phyloP scores from a whole-genome alignment of 805 yeast genomes.

The Saccharomycopsis fibuligera region DNA sequence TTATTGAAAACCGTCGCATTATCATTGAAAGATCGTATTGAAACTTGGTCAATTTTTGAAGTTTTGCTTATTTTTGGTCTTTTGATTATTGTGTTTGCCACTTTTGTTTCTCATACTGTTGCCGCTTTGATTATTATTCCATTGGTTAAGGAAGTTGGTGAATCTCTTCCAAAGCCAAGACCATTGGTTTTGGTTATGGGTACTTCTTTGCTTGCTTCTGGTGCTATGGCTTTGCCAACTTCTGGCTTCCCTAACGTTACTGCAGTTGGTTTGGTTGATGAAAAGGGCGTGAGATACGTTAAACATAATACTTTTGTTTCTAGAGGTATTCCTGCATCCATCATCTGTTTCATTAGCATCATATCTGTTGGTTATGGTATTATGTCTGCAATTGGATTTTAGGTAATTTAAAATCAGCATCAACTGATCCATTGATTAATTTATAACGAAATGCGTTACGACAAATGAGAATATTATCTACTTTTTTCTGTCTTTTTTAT shows the following conservation, averaged over 20 bases:
- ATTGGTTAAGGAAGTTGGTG: conserved; percentile 81
- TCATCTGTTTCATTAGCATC: conserved; percentile 65
- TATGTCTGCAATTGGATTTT: conserved; percentile 35
- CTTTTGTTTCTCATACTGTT: conserved; percentile 96
- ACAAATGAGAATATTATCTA: no score
- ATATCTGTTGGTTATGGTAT: conserved; percentile 73
- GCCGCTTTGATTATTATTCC: conserved; percentile 94
- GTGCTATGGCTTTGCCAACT: conserved; percentile 97
- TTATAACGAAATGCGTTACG: no score
- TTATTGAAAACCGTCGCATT: conserved; percentile 71
- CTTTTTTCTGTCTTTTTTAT: no score
- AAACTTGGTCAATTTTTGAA: conserved; percentile 56
- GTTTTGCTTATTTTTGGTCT: conserved; percentile 76
- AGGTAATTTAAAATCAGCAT: neutral
- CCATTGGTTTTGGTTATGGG: conserved; percentile 72
- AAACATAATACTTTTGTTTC: conserved; percentile 83
- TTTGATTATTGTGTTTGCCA: conserved; percentile 76
- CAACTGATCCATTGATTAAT: no score
- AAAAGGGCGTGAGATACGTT: conserved; percentile 82
- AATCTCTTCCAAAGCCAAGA: conserved; percentile 63
- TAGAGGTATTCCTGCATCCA: conserved; percentile 84
- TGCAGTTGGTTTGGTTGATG: conserved; percentile 91
- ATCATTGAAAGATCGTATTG: conserved; percentile 59
- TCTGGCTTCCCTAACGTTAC: conserved; percentile 98
- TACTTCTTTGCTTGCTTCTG: conserved; percentile 67